Evolutionary conservation across 441 rosid genomes (phyloP), one percentile per base, ranked within the genome.

Genomic region (Erodium trifolium): DNA sequence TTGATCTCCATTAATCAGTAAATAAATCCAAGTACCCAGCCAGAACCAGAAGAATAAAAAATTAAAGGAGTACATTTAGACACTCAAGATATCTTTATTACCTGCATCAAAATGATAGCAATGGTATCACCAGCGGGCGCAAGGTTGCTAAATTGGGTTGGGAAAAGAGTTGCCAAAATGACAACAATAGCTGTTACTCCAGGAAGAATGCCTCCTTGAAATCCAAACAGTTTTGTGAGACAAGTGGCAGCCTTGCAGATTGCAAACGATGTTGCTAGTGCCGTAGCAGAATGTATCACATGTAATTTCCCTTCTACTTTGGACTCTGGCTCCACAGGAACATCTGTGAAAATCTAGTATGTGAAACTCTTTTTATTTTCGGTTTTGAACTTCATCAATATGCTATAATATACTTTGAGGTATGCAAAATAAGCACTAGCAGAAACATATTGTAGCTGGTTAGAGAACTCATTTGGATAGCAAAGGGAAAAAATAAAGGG

Each of bases 181-280:
- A 91, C 84, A 43, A 76, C 82, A 43, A 85, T 76, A 53, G 89
- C 89, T 10, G 96, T 86, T 47, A 86, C 78, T 34, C 80, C 86
- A 65, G 94, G 88, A 70, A 89, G 86, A 74, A 19, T 79, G 73
- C 87, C 87, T 73, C 93, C 93, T 82, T 77, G 87, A 77, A 91
- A 79, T 72, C 83, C 81, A 9, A 69, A 75, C 18, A 78, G 69
- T 63, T 62, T 70, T 47, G 85, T 79, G 49, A 86, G 65, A 51
- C 65, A 77, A 19, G 82, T 70, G 9, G 88, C 96, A 37, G 78
- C 70, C 84, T 83, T 86, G 69, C 97, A 91, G 67, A 89, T 89
- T 23, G 74, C 73, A 69, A 91, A 88, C 19, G 96, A 83, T 41
- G 84, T 6, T 4, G 90, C 81, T 63, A 88, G 71, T 34, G 96